Base-by-base conservation (phyloP, 2,329 filamentous ascomycete species). In the Fusarium burgessii region DNA sequence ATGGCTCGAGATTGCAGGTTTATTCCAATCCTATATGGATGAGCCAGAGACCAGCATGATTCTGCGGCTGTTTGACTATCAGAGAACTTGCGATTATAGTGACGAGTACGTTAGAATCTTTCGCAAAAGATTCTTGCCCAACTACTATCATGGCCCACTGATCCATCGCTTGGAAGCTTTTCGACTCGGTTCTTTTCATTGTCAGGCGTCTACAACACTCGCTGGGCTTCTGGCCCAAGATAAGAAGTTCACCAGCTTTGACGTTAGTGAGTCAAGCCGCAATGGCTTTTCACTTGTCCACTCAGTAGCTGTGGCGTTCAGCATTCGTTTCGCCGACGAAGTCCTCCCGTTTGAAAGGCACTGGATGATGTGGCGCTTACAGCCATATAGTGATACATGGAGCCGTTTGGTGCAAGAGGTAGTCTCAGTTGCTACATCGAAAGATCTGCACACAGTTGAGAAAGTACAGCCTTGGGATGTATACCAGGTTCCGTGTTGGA, bases 271-370 rank as follows among this genome's bases (percentile, higher is more conserved):
- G 0, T 78, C 77, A 9, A 77, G 23, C 0, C 33, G 29, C 2
- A 62, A 71, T 2, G 55, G 61, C 0, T 1, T 77, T 3, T 79
- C 77, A 0, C 54, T 79, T 0, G 13, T 78, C 4, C 77, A 79
- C 17, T 78, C 77, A 0, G 55, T 25, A 1, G 77, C 75, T 2
- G 14, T 78, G 14, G 65, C 64, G 1, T 13, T 78, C 10, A 38
- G 75, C 1, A 72, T 70, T 4, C 64, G 72, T 1, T 73, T 67
- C 33, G 62, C 76, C 0, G 70, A 77, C 10, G 59, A 71, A 1
- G 12, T 62, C 1, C 4, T 75, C 3, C 61, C 60, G 2, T 58
- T 41, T 6, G 23, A 46, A 11, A 58, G 55, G 29, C 45, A 18
- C 2, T 29, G 18, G 32, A 33, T 25, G 13, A 49, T 54, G 33